Evolutionary conservation across 345 rosid genomes (phyloP), one percentile per base, ranked within the genome.

Genomic region (Mangifera indica): DNA sequence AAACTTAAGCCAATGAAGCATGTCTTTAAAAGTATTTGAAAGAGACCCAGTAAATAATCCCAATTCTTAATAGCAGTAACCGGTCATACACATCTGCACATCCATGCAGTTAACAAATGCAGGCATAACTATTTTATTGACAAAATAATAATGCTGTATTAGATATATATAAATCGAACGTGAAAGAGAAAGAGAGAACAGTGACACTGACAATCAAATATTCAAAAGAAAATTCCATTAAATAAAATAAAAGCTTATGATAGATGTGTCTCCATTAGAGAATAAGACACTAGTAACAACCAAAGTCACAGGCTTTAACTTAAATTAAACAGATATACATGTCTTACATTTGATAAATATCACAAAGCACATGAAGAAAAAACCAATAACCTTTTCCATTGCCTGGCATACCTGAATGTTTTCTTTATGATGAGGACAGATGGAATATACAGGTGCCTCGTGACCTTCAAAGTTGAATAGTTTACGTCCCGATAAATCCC

Each of bases 351-450:
- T 40, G 34, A 69, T 9, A 13, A 77, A 24, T 10, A 59, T 29
- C 58, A 40, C 17, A 54, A 73, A 49, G 48, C 2, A 37, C 42
- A 44, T n/a, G 56, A 40, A 76, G 25, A 24, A 73, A 60, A 12
- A 45, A 73, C 11, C 45, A 63, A 21, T 18, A 10, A 55, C 37
- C 44, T 32, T 60, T 48, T 55, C 51, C 64, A 48, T 54, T 40
- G 20, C 12, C 8, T 34, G 24, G 60, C 75, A 77, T 78, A 93
- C 98, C 97, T 93, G 96, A 80, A 90, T 84, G 77, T 68, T 91
- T 70, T 90, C 96, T 82, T 88, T 89, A 84, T 90, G 88, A 77
- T 93, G 98, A 79, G 97, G 96, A 74, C 94, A 91, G 66, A 93
- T 82, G 44, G 93, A 89, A 81, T 91, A 91, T 44, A 91, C 94